These are phyloP conservation scores for Boletus rex-veris DNA, from an alignment of 768 basidiomycete genomes.

Conservation along the genomic window DNA sequence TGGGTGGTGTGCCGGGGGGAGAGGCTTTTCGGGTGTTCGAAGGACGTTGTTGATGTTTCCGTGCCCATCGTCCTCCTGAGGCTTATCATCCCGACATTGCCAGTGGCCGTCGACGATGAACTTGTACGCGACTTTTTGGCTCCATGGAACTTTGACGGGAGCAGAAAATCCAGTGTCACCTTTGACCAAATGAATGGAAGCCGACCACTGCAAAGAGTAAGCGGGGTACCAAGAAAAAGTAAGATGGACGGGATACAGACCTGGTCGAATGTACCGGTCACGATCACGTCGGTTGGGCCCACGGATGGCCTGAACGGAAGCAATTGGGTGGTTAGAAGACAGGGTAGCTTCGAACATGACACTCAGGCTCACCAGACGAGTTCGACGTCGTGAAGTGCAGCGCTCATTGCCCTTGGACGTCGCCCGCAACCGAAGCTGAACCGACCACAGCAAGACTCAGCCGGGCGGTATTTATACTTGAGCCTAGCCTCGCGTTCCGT, in stretches of 20 bases:
- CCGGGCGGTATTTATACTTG: slow-evolving; percentile 22
- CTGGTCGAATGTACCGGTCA: slow-evolving; percentile 77
- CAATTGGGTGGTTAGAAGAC: background rate
- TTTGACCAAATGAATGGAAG: slow-evolving; percentile 52
- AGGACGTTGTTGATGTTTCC: slow-evolving; percentile 75
- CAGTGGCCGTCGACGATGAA: slow-evolving; percentile 76
- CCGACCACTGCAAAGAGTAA: slow-evolving; percentile 50
- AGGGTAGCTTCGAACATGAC: slow-evolving; percentile 11
- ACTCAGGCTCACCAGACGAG: slow-evolving; percentile 51
- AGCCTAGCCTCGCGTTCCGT: slow-evolving; percentile 12
- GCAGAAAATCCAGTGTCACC: slow-evolving; percentile 54
- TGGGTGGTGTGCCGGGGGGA: background rate
- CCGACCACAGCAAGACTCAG: background rate
- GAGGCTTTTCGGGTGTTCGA: slow-evolving; percentile 47
- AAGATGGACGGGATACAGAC: slow-evolving; percentile 38
- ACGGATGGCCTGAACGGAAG: slow-evolving; percentile 51
- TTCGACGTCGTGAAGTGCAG: slow-evolving; percentile 43
- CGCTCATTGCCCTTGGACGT: slow-evolving; percentile 28
- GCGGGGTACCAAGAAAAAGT: background rate
- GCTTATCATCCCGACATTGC: slow-evolving; percentile 49
- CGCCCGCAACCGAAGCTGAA: slow-evolving; percentile 20
- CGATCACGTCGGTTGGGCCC: slow-evolving; percentile 55
- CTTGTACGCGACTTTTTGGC: slow-evolving; percentile 65
- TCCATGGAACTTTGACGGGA: slow-evolving; percentile 55
- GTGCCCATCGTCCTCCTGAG: slow-evolving; percentile 55